Conservation (phyloP, 2,329 filamentous ascomycete species). For the Phaeosphaeria sp. region DNA sequence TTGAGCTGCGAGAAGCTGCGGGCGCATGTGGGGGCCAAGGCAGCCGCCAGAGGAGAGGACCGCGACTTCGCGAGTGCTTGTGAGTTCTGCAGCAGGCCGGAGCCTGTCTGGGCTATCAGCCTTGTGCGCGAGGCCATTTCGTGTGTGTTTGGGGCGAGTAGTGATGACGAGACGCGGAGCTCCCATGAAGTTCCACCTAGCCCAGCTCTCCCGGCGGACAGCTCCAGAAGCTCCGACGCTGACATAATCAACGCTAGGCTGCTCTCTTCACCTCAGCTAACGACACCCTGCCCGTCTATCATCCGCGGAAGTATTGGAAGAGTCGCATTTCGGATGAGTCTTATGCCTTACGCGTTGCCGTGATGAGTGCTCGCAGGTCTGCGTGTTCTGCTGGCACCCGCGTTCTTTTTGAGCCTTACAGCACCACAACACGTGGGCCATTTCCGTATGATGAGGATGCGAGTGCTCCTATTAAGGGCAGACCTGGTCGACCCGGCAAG, state of each 20-base stretch:
- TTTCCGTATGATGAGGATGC: not conserved
- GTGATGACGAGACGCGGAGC: slow-evolving; percentile 30
- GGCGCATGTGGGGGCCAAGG: slow-evolving; percentile 20
- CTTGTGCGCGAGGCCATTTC: slow-evolving; percentile 45
- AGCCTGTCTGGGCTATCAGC: slow-evolving; percentile 40
- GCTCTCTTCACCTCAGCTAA: not conserved
- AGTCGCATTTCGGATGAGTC: too few relatives aligned
- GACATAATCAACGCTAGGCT: slow-evolving; percentile 20
- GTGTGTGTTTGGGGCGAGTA: slow-evolving; percentile 19
- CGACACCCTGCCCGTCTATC: not conserved
- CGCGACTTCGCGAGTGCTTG: slow-evolving; percentile 21
- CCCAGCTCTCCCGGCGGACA: slow-evolving; percentile 14
- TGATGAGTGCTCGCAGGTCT: too few relatives aligned
- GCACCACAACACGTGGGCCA: too few relatives aligned
- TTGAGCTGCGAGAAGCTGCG: slow-evolving; percentile 43
- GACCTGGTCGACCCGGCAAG: too few relatives aligned
- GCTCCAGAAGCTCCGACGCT: slow-evolving; percentile 16
- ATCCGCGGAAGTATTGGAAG: too few relatives aligned
- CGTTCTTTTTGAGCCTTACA: too few relatives aligned
- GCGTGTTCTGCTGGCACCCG: too few relatives aligned
- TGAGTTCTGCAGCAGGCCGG: slow-evolving; percentile 32
- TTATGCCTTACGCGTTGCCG: too few relatives aligned
- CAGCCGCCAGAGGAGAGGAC: slow-evolving; percentile 26
- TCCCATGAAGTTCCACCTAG: slow-evolving; percentile 21
- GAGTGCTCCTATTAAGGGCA: too few relatives aligned